Conservation (phyloP, 257 asterid species). For the Ilex asprella region DNA sequence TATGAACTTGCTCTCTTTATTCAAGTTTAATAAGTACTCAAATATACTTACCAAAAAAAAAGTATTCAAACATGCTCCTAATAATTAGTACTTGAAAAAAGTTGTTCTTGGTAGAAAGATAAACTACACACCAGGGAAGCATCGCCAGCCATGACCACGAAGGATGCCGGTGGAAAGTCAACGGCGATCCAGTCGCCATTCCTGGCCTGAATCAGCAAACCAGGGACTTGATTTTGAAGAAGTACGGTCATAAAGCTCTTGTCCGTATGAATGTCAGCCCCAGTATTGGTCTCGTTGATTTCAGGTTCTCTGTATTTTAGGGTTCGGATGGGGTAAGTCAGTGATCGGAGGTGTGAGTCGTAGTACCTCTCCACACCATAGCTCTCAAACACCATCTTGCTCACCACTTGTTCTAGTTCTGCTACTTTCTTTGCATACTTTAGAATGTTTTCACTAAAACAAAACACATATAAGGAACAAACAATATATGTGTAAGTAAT, state of each 20-base stretch:
- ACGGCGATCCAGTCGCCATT: not conserved
- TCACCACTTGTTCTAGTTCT: not conserved
- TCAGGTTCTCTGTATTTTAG: not conserved
- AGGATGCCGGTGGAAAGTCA: not conserved
- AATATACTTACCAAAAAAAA: too few relatives aligned
- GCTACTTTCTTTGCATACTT: not conserved
- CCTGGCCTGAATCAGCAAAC: not conserved
- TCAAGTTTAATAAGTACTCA: too few relatives aligned
- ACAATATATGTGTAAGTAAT: too few relatives aligned
- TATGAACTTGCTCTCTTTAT: too few relatives aligned
- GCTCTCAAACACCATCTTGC: not conserved
- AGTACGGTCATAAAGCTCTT: not conserved
- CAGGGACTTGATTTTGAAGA: not conserved
- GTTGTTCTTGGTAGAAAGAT: not conserved
- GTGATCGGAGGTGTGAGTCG: not conserved
- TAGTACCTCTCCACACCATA: not conserved
- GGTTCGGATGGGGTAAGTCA: not conserved
- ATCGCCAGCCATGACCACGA: not conserved
- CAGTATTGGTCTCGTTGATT: not conserved
- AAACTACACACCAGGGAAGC: not conserved
- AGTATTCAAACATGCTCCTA: not conserved
- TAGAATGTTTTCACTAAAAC: not conserved
- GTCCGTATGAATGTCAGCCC: not conserved
- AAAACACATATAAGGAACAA: too few relatives aligned
- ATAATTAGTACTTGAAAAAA: not conserved